These are phyloP conservation scores for Nymphaea thermarum DNA, from an alignment of 164 flowering plant species.

Conservation along the genomic window DNA sequence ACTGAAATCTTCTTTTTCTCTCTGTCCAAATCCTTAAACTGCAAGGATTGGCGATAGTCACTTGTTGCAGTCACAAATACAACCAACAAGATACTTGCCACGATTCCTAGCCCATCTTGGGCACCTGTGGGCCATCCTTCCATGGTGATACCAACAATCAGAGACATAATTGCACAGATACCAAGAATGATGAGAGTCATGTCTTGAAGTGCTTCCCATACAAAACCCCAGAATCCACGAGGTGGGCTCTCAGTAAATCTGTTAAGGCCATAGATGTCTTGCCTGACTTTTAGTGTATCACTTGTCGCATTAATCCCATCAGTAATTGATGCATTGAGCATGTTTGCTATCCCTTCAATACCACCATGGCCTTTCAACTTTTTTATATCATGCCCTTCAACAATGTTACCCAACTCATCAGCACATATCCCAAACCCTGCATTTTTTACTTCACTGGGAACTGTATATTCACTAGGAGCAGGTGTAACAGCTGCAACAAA, in stretches of 20 bases:
- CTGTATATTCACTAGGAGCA: slow-evolving; percentile 40
- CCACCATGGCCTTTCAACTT: slow-evolving; percentile 76
- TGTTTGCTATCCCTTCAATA: slow-evolving; percentile 52
- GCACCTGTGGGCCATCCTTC: slow-evolving; percentile 99
- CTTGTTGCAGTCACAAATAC: slow-evolving; percentile 96
- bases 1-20: slow-evolving; percentile 86
- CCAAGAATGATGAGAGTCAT: slow-evolving; percentile 88
- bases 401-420: slow-evolving; percentile 76
- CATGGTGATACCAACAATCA: slow-evolving; percentile 64
- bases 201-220: slow-evolving; percentile 98
- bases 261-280: slow-evolving; percentile 65
- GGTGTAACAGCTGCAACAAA: neutral
- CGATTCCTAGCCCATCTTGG: slow-evolving; percentile 94
- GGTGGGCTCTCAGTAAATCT: slow-evolving; percentile 63
- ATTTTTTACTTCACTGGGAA: slow-evolving; percentile 60
- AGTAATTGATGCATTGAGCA: slow-evolving; percentile 51
- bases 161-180: slow-evolving; percentile 70
- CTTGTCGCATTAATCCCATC: slow-evolving; percentile 48
- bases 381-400: slow-evolving; percentile 71
- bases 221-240: slow-evolving; percentile 71
- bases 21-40: slow-evolving; percentile 87
- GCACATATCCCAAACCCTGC: slow-evolving; percentile 82
- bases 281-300: slow-evolving; percentile 29
- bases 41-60: slow-evolving; percentile 85
- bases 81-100: slow-evolving; percentile 79